Conservation (phyloP, 2,329 filamentous ascomycete genomes). For the Ciborinia camelliae region DNA sequence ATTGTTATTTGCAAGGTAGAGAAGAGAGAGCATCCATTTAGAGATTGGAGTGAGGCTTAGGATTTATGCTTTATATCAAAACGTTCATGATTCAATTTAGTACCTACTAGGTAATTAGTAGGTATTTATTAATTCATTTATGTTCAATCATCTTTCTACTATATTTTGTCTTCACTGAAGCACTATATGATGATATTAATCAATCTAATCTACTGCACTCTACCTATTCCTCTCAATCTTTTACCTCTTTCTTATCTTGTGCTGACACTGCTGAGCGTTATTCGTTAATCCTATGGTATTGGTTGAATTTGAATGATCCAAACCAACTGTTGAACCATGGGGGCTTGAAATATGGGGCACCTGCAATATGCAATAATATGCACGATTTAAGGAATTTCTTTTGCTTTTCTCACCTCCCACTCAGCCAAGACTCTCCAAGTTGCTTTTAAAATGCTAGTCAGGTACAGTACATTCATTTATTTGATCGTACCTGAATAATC, state of each 20-base stretch:
- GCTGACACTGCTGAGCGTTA: too few relatives aligned
- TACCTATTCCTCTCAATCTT: neutral
- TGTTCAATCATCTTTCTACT: neutral
- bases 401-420: too few relatives aligned
- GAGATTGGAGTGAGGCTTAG: neutral
- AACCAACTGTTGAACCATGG: too few relatives aligned
- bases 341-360: neutral
- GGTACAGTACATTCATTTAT: too few relatives aligned
- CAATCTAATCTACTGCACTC: too few relatives aligned
- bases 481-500: too few relatives aligned
- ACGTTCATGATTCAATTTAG: neutral
- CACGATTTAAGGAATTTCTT: neutral
- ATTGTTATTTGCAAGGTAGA: neutral
- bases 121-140: too few relatives aligned
- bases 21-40: neutral
- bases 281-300: neutral
- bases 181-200: too few relatives aligned
- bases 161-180: neutral
- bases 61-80: slow-evolving; percentile 2
- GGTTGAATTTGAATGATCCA: neutral
- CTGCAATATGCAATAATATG: neutral
- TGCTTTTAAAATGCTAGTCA: too few relatives aligned
- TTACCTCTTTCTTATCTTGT: too few relatives aligned
- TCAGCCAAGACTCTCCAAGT: too few relatives aligned
- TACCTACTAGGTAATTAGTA: too few relatives aligned